phyloP scores from a whole-genome alignment of 768 basidiomycete genomes.

The Tubosaeta brunneosetosa region DNA sequence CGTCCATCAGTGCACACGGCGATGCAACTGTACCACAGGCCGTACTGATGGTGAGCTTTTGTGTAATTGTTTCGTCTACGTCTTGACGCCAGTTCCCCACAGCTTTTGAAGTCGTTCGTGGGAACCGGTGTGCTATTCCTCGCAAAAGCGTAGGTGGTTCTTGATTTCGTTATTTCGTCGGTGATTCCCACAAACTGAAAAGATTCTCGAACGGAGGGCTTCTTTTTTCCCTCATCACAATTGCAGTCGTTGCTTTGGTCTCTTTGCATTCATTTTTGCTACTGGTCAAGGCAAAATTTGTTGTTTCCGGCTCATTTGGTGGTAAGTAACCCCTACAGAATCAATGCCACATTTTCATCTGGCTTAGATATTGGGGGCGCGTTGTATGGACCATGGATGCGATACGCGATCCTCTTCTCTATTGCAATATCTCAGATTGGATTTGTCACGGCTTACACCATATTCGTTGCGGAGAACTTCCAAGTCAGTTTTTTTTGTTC shows the following conservation, averaged over 20 bases:
- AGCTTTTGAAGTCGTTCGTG: conserved; percentile 91
- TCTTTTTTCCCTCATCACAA: conserved; percentile 76
- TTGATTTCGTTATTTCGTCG: background rate
- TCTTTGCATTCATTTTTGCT: conserved; percentile 93
- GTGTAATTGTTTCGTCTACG: background rate
- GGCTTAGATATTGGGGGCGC: conserved; percentile 82
- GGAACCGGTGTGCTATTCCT: conserved; percentile 96
- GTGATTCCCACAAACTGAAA: conserved; percentile 4
- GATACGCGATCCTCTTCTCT: conserved; percentile 79
- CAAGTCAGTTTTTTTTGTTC: conserved; percentile 34
- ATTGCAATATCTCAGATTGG: conserved; percentile 89
- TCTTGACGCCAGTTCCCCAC: background rate
- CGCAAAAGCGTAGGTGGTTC: conserved; percentile 69
- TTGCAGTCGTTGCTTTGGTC: conserved; percentile 77
- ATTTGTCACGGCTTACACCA: conserved; percentile 87
- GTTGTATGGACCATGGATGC: conserved; percentile 92
- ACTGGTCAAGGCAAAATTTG: conserved; percentile 80
- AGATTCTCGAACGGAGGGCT: conserved; percentile 96
- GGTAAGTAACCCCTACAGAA: conserved; percentile 43
- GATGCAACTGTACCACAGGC: conserved; percentile 91
- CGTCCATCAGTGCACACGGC: conserved; percentile 62
- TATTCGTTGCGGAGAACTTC: conserved; percentile 92
- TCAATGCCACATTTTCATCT: background rate
- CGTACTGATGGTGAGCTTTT: conserved; percentile 72
- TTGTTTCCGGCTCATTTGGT: conserved; percentile 90